These are phyloP conservation scores for Cucurbita ficifolia DNA, from an alignment of 306 rosid species.

Conservation along the genomic window DNA sequence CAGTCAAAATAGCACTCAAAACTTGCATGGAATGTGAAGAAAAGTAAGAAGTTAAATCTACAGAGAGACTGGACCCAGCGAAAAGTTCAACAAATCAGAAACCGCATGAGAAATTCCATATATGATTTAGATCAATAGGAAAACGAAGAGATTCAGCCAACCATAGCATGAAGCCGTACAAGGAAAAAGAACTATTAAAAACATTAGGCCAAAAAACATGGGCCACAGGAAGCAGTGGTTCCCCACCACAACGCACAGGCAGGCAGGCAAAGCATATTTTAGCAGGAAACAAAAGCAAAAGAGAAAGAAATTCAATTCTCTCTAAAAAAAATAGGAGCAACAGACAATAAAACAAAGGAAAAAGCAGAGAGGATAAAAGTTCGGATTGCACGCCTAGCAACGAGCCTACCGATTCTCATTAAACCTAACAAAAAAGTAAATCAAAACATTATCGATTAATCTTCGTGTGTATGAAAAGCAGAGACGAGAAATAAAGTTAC, in stretches of 20 bases:
- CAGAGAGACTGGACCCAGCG: neutral
- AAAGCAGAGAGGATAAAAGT: neutral
- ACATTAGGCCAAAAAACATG: neutral
- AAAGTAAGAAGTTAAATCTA: neutral
- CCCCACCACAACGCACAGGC: neutral
- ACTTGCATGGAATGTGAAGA: neutral
- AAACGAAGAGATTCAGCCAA: neutral
- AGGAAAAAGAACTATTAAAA: neutral
- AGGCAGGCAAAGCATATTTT: neutral
- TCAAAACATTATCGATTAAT: neutral
- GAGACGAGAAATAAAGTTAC: neutral
- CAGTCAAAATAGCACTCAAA: neutral
- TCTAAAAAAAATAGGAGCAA: neutral
- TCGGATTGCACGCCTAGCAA: constrained; percentile 3
- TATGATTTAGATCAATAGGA: neutral
- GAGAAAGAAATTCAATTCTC: neutral
- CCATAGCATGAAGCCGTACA: neutral
- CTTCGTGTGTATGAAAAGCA: neutral
- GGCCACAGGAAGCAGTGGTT: neutral
- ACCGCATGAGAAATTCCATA: neutral
- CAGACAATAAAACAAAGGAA: neutral
- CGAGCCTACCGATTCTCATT: neutral
- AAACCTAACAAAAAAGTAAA: neutral
- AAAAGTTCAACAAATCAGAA: neutral
- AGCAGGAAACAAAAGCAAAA: neutral